phyloP scores from a whole-genome alignment of 768 basidiomycete genomes.

The Pholiota molesta region DNA sequence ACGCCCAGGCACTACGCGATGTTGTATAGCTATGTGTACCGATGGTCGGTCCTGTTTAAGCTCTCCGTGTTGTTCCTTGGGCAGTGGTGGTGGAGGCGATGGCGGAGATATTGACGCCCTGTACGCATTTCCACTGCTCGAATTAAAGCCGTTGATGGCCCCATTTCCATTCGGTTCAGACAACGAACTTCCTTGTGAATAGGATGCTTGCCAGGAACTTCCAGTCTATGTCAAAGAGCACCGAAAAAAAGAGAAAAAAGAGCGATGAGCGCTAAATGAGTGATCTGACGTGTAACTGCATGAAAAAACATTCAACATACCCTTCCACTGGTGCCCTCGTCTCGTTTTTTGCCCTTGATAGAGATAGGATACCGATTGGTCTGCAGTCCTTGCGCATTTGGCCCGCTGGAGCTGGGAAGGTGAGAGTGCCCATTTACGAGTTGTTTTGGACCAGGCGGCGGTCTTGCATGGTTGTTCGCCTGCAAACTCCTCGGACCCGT shows the following conservation, averaged over 20 bases:
- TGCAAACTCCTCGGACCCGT: slow-evolving; percentile 68
- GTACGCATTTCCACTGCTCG: slow-evolving; percentile 16
- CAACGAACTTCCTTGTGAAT: slow-evolving; percentile 30
- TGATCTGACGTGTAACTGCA: slow-evolving; percentile 9
- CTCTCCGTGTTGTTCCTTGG: slow-evolving; percentile 22
- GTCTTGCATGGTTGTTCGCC: slow-evolving; percentile 35
- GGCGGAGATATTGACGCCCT: neutral
- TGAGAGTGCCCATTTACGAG: slow-evolving; percentile 42
- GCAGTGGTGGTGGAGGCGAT: slow-evolving; percentile 29
- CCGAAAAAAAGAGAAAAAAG: slow-evolving; percentile 12
- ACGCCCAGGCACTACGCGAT: slow-evolving; percentile 22
- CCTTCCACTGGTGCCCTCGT: slow-evolving; percentile 14
- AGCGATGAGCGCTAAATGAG: slow-evolving; percentile 21
- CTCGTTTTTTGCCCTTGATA: slow-evolving; percentile 41
- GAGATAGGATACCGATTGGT: slow-evolving; percentile 37
- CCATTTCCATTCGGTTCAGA: slow-evolving; percentile 27
- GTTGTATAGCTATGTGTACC: slow-evolving; percentile 31
- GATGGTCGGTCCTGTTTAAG: slow-evolving; percentile 29
- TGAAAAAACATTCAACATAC: slow-evolving; percentile 28
- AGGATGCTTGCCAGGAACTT: slow-evolving; percentile 32
- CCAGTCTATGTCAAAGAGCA: slow-evolving; percentile 10
- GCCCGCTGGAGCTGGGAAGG: slow-evolving; percentile 25
- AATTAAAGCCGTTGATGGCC: slow-evolving; percentile 16
- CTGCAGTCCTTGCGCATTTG: slow-evolving; percentile 29
- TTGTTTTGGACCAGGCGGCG: slow-evolving; percentile 41